phyloP scores from a whole-genome alignment of 169 alveolate genomes.

The Babesia bigemina region DNA sequence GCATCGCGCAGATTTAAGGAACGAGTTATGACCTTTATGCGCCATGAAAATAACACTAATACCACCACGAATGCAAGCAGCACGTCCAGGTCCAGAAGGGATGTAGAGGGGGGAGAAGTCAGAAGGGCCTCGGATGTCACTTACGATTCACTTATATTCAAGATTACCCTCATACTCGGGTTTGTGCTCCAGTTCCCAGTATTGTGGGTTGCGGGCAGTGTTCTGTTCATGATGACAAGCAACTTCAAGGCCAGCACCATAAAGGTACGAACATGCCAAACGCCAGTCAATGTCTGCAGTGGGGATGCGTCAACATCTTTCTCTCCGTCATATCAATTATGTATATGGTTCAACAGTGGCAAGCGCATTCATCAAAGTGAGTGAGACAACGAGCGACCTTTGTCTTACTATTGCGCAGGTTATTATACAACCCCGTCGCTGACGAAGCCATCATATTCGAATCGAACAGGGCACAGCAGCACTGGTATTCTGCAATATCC shows the following conservation, averaged over 20 bases:
- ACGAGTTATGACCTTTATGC: constrained; percentile 59
- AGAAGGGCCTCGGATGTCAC: constrained; percentile 34
- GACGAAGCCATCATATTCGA: neutral
- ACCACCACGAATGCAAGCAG: neutral
- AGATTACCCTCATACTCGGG: constrained; percentile 53
- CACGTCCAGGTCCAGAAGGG: neutral
- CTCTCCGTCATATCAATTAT: constrained; percentile 31
- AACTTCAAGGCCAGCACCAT: constrained; percentile 56
- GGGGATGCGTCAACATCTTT: constrained; percentile 53
- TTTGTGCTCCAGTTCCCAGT: constrained; percentile 54
- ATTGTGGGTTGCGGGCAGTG: constrained; percentile 58
- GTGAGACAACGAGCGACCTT: neutral
- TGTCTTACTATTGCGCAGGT: neutral
- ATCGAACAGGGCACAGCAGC: neutral
- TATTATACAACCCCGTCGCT: neutral
- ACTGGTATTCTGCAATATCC: neutral
- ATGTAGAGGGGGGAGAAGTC: constrained; percentile 46
- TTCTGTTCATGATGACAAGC: constrained; percentile 21
- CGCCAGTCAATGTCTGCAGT: constrained; percentile 4
- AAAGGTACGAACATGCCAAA: constrained; percentile 18
- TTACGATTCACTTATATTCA: constrained; percentile 54
- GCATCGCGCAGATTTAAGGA: constrained; percentile 8
- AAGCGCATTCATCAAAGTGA: constrained; percentile 4
- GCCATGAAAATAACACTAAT: constrained; percentile 14
- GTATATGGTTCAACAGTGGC: constrained; percentile 45